phyloP scores from a whole-genome alignment of 805 yeast genomes.

The Wickerhamomyces hampshirensis region DNA sequence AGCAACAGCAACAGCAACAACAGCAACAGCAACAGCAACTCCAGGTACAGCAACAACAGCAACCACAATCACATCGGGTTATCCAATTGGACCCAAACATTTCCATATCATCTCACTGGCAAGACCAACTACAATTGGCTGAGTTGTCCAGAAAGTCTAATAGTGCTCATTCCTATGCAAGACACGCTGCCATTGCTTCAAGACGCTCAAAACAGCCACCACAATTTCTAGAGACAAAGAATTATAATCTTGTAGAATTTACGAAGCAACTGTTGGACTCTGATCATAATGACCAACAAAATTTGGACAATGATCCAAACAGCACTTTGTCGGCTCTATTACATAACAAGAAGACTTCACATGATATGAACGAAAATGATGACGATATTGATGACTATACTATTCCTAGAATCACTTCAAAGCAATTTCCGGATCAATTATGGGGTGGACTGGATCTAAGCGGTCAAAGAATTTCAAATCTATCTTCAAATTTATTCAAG shows the following conservation, averaged over 20 bases:
- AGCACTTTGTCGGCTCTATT: constrained; percentile 21
- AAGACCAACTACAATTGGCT: constrained; percentile 70
- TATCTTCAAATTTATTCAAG: constrained; percentile 71
- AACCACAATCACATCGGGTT: constrained; percentile 22
- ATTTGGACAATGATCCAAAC: constrained; percentile 11
- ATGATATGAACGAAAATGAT: constrained; percentile 29
- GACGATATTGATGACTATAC: constrained; percentile 50
- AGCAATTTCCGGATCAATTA: constrained; percentile 58
- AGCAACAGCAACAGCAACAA: constrained; percentile 22
- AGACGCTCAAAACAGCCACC: constrained; percentile 30
- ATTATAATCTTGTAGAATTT: constrained; percentile 33
- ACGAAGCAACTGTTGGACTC: constrained; percentile 32
- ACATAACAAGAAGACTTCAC: constrained; percentile 37
- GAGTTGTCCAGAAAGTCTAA: constrained; percentile 65
- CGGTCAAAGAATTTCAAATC: constrained; percentile 73
- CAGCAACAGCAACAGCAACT: constrained; percentile 14
- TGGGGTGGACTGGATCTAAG: constrained; percentile 94
- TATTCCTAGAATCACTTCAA: constrained; percentile 55
- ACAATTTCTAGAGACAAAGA: constrained; percentile 8
- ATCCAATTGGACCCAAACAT: constrained; percentile 29
- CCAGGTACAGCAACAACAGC: constrained; percentile 21
- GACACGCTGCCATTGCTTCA: constrained; percentile 71
- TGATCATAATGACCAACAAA: constrained; percentile 26
- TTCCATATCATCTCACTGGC: constrained; percentile 54
- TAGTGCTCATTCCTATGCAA: constrained; percentile 74